Evolutionary conservation across 257 asterid genomes (phyloP).

Genomic region (Vinca minor): DNA sequence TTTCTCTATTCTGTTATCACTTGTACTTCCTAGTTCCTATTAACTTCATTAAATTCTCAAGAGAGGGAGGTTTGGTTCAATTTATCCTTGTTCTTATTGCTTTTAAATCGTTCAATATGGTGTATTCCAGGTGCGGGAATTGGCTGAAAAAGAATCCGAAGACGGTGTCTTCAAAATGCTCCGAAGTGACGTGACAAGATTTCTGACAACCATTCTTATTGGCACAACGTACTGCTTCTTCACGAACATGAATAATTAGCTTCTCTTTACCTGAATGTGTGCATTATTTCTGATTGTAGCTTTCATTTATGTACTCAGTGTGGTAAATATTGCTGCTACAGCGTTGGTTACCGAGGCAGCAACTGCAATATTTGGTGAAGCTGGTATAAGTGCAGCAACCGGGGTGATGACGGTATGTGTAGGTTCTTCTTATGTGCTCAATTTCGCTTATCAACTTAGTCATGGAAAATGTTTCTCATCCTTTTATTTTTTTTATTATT

Average conservation of each 20-base stretch:
- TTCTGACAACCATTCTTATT: constrained; percentile 92
- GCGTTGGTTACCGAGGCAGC: constrained; percentile 97
- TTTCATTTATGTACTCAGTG: constrained; percentile 56
- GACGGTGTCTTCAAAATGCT: constrained; percentile 89
- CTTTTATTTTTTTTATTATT: neutral
- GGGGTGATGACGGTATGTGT: constrained; percentile 91
- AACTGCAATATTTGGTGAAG: constrained; percentile 89
- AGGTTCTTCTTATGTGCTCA: neutral
- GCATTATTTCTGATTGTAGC: constrained; percentile 37
- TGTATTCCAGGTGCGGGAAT: constrained; percentile 71
- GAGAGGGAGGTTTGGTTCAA: neutral
- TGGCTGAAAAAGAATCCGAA: constrained; percentile 94
- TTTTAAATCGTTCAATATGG: neutral
- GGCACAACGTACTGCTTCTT: constrained; percentile 84
- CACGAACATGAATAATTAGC: constrained; percentile 19
- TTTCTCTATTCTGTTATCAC: neutral
- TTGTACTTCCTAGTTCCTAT: neutral
- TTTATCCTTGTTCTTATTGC: neutral
- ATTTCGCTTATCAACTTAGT: neutral
- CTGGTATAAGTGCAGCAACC: constrained; percentile 95
- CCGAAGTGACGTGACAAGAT: constrained; percentile 88
- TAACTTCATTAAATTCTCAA: neutral
- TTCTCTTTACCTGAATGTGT: constrained; percentile 30
- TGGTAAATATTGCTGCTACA: constrained; percentile 95
- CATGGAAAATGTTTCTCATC: neutral